Evolutionary conservation across 2,329 filamentous ascomycete genomes (phyloP), one percentile per base, ranked within the genome.

Genomic region (Fusarium sp.): DNA sequence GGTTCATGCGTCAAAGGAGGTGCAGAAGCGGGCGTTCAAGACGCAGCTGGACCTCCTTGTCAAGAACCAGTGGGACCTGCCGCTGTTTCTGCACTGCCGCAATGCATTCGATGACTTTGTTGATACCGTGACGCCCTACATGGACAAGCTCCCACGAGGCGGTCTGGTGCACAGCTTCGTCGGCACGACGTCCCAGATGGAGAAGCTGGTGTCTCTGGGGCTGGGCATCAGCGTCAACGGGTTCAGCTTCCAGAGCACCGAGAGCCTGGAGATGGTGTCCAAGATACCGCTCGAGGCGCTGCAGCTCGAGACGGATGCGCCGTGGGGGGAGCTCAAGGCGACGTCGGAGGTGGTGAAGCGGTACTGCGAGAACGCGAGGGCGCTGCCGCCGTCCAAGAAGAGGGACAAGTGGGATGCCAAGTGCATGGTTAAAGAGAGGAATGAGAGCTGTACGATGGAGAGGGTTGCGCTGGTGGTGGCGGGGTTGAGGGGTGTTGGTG

Each of bases 391-490:
- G 13, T 77, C 74, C 8, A 81, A 80, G 73, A 84, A 84, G 72
- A 79, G 75, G 59, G 80, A 83, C 40, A 83, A 81, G 63, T 85
- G 80, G 60, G 74, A 79, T 43, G 32, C 60, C 7, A 77, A 75
- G 0, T 72, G 72, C 29, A 82, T 83, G 79, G 75, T 84, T 2
- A 85, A 84, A 62, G 79, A 79, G 53, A 70, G 80, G 36, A 83
- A 84, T 58, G 81, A 84, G 65, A 83, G 81, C 43, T 83, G 81
- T 59, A 72, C 70, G 0, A 80, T 84, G 11, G 78, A 78, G 36
- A 72, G 77, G 41, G 80, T 84, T 31, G 81, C 79, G 1, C 71
- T 77, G 44, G 70, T 83, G 1, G 80, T 83, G 5, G 81, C 81
- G 3, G 81, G 81, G 7, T 51, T 84, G 45, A 82, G 80, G 56